Base-by-base conservation (phyloP, 208 protist species). In the Leptomonas seymouri region DNA sequence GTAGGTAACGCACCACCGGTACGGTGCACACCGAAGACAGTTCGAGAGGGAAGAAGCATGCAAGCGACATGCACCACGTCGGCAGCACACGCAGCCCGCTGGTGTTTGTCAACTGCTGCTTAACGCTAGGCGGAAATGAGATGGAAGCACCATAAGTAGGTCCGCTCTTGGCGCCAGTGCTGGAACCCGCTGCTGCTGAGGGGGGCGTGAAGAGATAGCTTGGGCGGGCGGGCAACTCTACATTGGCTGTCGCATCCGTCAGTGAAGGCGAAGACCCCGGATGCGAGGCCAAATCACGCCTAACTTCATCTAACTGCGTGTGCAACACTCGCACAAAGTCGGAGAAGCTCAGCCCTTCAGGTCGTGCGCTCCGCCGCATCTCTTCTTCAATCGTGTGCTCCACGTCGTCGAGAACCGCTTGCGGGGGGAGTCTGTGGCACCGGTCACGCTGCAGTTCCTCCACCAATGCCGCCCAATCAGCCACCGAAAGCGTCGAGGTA, bases 1-100 rank as follows among this genome's bases (percentile, higher is more conserved):
- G 76, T 51, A 93, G 72, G 67, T 88, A 87, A n/a, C 76, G 54
- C 18, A 85, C 60, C 21, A 82, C 63, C 23, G 78, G 56, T 21
- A 61, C 57, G 25, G 74, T 71, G 44, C 46, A 81, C 36, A 93
- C 41, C 3, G 46, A 25, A 25, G 77, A 58, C 76, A 90, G 62
- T 56, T 63, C 58, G 0, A 53, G 21, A 21, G 87, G 84, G 41
- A 70, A 84, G 15, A 93, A 50, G 16, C 77, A 68, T 0, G 84
- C 78, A 16, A 93, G 74, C 25, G 86, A 30, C 42, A 90, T 84
- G 58, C 69, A 77, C 59, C 87, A 60, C 62, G 84, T 81, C 39
- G 86, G 86, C 39, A 75, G 68, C 49, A 71, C 71, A 21, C 55
- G 70, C 69, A 60, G 65, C 6, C 23, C 41, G 0, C 36, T 31